phyloP scores from a whole-genome alignment of 352 stramenopile species.

The Globisporangium paroecandrum region DNA sequence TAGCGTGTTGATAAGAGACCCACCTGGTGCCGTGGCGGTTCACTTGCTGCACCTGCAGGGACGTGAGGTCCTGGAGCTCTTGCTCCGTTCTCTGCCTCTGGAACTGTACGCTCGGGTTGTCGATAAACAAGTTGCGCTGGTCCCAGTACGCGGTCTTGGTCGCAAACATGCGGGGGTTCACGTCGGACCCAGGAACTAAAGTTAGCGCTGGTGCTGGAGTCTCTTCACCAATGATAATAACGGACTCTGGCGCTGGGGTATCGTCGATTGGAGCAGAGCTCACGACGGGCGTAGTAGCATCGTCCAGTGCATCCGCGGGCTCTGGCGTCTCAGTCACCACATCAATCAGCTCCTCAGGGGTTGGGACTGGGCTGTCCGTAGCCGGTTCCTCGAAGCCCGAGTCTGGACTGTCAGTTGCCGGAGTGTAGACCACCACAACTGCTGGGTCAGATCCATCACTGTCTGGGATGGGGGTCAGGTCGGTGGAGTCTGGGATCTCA shows the following conservation, averaged over 20 bases:
- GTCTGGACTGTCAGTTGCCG: background rate
- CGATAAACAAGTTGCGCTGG: slow-evolving; percentile 2
- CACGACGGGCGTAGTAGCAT: background rate
- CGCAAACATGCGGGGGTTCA: slow-evolving; percentile 4
- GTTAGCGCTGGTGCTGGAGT: background rate
- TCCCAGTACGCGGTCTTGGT: slow-evolving; percentile 9
- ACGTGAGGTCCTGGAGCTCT: slow-evolving; percentile 10
- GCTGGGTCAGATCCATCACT: background rate
- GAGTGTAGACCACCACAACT: slow-evolving; percentile 1
- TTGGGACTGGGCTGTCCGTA: background rate
- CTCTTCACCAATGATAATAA: background rate
- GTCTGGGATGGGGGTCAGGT: background rate
- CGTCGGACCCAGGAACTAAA: background rate
- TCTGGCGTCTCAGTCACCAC: background rate
- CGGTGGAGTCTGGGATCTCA: background rate
- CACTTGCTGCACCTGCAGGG: slow-evolving; percentile 44
- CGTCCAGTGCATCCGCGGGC: background rate
- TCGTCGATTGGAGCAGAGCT: background rate
- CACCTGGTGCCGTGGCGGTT: slow-evolving; percentile 53
- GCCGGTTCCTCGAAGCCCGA: background rate
- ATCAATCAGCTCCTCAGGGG: background rate
- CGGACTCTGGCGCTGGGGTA: background rate
- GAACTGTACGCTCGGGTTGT: background rate
- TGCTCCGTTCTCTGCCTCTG: background rate
- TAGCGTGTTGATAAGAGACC: background rate